Conservation (phyloP, 148 eudicot species). For the Vaccinium vitisidaea region DNA sequence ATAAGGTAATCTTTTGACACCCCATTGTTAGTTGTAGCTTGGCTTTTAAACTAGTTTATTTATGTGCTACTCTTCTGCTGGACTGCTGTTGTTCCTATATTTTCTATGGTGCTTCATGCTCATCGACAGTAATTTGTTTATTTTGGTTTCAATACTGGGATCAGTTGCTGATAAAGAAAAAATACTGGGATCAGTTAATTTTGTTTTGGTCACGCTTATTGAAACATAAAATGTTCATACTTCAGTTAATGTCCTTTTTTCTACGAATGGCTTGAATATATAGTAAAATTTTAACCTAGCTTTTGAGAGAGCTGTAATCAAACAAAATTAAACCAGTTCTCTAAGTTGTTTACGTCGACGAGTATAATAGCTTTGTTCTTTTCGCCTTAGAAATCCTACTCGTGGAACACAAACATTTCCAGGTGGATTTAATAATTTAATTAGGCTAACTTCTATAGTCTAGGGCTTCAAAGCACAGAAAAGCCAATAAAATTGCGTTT, state of each 20-base stretch:
- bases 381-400: neutral
- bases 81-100: constrained; percentile 2
- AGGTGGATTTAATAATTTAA: neutral
- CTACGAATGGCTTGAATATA: neutral
- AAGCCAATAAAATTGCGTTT: too few relatives aligned
- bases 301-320: neutral
- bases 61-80: neutral
- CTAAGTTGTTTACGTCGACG: neutral
- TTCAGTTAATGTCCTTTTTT: neutral
- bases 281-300: neutral
- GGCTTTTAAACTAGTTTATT: neutral
- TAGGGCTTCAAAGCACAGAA: too few relatives aligned
- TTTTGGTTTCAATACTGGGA: neutral
- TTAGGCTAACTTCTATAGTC: too few relatives aligned
- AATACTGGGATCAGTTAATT: neutral
- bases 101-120: neutral
- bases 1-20: constrained; percentile 51
- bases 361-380: neutral
- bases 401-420: neutral
- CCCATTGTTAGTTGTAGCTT: neutral
- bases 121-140: neutral
- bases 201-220: neutral
- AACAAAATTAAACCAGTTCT: neutral
- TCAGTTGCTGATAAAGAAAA: neutral
- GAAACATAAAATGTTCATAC: neutral